Evolutionary conservation across 2,329 filamentous ascomycete genomes (phyloP), one percentile per base, ranked within the genome.

Genomic region (Nemania sp.): DNA sequence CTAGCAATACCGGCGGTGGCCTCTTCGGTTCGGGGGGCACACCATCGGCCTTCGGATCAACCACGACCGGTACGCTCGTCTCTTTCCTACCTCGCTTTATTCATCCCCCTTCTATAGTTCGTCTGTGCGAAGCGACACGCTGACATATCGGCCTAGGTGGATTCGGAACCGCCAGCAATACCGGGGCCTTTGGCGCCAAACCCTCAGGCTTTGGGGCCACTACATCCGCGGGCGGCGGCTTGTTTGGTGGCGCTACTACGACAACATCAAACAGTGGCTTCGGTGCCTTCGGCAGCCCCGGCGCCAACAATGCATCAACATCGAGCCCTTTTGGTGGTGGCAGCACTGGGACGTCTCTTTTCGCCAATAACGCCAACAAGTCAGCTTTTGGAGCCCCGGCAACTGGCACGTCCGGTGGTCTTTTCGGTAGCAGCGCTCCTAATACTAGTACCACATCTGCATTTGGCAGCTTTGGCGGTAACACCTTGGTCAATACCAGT

Each of bases 381-480:
- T 74, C 82, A 21, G 77, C 75, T 39, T 87, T 87, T 67, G 83
- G 83, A 25, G 58, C 75, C 40, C 50, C 75, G 12, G 74, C 75
- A 21, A 77, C 78, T 20, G 80, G 80, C 21, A 76, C 78, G 20
- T 71, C 78, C 1, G 76, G 78, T 18, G 78, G 79, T 5, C 72
- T 85, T 11, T 85, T 86, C 60, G 82, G 82, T 37, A 73, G 75
- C 56, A 73, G 68, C 72, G 65, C 76, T 39, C 62, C 68, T 7
- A 65, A 51, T 37, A 67, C 68, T 12, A 54, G 47, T 42, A 67
- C 66, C 18, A 56, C 67, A 13, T 66, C 70, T 12, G 50, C 60
- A 64, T 63, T 74, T 29, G 70, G 71, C 32, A 72, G 68, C 13
- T 79, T 81, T 55, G 79, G 79, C 40, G 69, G 73, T 25, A 60